Base-by-base conservation (phyloP, 2,329 filamentous ascomycete species). In the Nemania abortiva region DNA sequence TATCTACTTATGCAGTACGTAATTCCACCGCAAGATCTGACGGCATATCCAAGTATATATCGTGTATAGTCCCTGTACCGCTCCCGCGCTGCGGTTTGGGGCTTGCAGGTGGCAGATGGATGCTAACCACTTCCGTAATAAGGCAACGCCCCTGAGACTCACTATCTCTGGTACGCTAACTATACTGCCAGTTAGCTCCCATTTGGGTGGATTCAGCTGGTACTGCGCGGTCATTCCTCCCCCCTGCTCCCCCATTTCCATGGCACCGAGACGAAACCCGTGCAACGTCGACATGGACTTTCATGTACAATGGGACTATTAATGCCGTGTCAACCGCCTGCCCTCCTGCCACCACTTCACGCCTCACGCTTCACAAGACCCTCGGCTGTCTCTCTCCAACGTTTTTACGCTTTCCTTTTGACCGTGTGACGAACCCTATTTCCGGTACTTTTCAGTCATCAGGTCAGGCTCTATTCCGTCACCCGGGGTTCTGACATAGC, bases 11-110 rank as follows among this genome's bases (percentile, higher is more conserved):
- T 22, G 9, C 6, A 45, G 53, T 63, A 69, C 63, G 7, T 27
- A 3, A 4, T 18, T 6, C 24, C 18, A 1, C 22, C 1, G 1
- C 13, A 20, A n/a, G 27, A 24, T 20, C 2, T 5, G 6, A 3
- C 34, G 45, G 18, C 22, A 11, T 13, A 6, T 13, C 24, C 3
- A 6, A 9, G 63, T 66, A 63, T 37, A 37, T 31, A 9, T 18
- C 6, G 1, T 6, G 10, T 27, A 39, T 10, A 54, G 24, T 29
- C 18, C 5, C 6, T 27, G 52, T 66, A 66, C 27, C 24, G 22
- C 37, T 31, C 58, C 45, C 31, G 60, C 69, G 69, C 66, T 71
- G 69, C 69, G 66, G 69, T 65, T 57, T 47, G 31, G 55, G 66
- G 69, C 66, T 71, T 71, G 66, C 70, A 61, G 58, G 37, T 47